These are phyloP conservation scores for Vitis hybrid DNA, from an alignment of 177 flowering plant genomes.

Conservation along the genomic window DNA sequence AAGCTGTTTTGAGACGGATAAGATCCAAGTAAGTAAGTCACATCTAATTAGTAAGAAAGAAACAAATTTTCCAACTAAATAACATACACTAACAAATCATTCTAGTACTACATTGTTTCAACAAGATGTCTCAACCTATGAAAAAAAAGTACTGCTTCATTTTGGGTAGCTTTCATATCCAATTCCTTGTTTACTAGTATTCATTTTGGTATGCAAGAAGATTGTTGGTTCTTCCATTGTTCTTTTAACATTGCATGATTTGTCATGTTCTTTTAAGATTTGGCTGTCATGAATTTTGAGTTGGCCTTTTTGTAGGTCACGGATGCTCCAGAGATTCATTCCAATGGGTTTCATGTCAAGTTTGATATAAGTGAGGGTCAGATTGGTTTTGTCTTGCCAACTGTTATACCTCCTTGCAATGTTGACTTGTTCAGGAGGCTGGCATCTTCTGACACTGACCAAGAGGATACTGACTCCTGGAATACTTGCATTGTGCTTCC, in stretches of 20 bases:
- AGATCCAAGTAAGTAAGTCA: too few species aligned
- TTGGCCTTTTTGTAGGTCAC: slow-evolving; percentile 62
- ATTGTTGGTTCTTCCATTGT: neutral
- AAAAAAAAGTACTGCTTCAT: too few species aligned
- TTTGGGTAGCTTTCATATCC: too few species aligned
- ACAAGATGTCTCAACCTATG: too few species aligned
- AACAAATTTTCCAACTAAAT: too few species aligned
- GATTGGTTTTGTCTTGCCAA: slow-evolving; percentile 95
- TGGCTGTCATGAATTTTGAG: slow-evolving; percentile 1
- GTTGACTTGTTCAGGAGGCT: slow-evolving; percentile 36
- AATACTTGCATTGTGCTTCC: slow-evolving; percentile 94
- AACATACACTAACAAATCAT: too few species aligned
- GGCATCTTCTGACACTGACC: slow-evolving; percentile 34
- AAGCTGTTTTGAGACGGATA: too few species aligned
- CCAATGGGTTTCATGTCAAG: slow-evolving; percentile 94
- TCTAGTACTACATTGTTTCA: too few species aligned
- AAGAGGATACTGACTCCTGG: slow-evolving; percentile 44
- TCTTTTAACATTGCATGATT: slow-evolving; percentile 1
- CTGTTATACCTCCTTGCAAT: slow-evolving; percentile 67
- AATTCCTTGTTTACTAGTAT: neutral
- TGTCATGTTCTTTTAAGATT: slow-evolving; percentile 1
- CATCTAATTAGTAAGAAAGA: too few species aligned
- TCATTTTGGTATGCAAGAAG: neutral
- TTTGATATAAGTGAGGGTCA: slow-evolving; percentile 89
- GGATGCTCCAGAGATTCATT: slow-evolving; percentile 98